These are phyloP conservation scores for Leccinum griseonigrum DNA, from an alignment of 1,284 basidiomycete genomes.

Conservation along the genomic window DNA sequence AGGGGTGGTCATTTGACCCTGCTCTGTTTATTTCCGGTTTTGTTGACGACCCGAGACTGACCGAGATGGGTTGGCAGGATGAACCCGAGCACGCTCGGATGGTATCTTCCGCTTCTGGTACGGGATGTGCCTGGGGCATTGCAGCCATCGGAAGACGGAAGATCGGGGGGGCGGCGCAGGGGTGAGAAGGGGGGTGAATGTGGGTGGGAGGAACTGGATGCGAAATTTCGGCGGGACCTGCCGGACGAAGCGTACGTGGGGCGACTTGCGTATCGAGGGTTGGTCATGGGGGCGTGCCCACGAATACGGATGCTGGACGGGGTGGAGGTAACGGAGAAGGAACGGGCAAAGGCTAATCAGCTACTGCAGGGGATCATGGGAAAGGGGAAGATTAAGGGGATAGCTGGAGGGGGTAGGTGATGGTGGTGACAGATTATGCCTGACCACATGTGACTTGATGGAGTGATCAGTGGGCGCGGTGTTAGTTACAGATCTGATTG, in stretches of 20 bases:
- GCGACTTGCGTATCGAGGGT: slow-evolving; percentile 82
- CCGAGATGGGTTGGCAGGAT: slow-evolving; percentile 53
- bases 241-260: slow-evolving; percentile 86
- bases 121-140: slow-evolving; percentile 64
- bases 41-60: slow-evolving; percentile 27
- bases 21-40: neutral
- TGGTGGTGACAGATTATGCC: slow-evolving; percentile 33
- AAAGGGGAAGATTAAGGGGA: slow-evolving; percentile 35
- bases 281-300: slow-evolving; percentile 75
- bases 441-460: slow-evolving; percentile 28
- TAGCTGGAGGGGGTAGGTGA: slow-evolving; percentile 12
- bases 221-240: slow-evolving; percentile 82
- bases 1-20: neutral
- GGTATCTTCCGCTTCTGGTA: slow-evolving; percentile 86
- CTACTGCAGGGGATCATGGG: slow-evolving; percentile 60
- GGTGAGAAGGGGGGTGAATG: slow-evolving; percentile 31
- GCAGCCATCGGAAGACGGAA: slow-evolving; percentile 52
- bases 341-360: slow-evolving; percentile 75
- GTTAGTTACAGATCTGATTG: slow-evolving; percentile 13
- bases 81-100: slow-evolving; percentile 94
- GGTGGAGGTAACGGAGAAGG: slow-evolving; percentile 73
- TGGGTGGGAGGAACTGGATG: slow-evolving; percentile 75
- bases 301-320: slow-evolving; percentile 78
- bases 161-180: slow-evolving; percentile 29
- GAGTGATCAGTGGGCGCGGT: neutral